Evolutionary conservation across 192 early-diverging fungal genomes (phyloP).

Genomic region (Coemansia sp.): DNA sequence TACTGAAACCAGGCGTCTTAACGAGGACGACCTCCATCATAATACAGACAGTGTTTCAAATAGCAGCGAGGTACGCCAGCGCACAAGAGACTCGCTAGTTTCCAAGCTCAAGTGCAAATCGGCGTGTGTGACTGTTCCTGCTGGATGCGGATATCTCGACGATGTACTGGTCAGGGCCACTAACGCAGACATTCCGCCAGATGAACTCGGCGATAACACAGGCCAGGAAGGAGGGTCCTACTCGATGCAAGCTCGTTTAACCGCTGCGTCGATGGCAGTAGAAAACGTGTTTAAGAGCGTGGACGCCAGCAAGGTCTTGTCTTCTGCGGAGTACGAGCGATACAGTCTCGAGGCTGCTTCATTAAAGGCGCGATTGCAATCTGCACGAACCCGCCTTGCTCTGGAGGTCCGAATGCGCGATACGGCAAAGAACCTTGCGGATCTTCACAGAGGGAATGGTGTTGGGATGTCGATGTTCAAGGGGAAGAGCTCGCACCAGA

Average conservation of each 20-base stretch:
- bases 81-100: not conserved
- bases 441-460: constrained; percentile 12
- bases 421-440: constrained; percentile 28
- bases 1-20: not conserved
- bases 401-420: constrained; percentile 32
- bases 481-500: constrained; percentile 25
- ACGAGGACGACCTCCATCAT: not conserved
- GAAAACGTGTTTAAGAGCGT: constrained; percentile 12
- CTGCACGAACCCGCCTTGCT: constrained; percentile 26
- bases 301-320: constrained; percentile 18
- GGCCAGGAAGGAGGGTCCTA: not conserved
- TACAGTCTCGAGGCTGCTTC: constrained; percentile 26
- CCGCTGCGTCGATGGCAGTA: constrained; percentile 16
- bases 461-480: constrained; percentile 35
- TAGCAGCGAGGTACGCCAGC: not conserved
- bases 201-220: not conserved
- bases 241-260: not conserved
- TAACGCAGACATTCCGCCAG: constrained; percentile 3
- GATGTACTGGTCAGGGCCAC: not conserved
- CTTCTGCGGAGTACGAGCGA: constrained; percentile 30
- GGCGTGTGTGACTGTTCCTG: not conserved
- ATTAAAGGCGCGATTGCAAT: constrained; percentile 25
- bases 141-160: constrained; percentile 4
- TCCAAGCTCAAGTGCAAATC: not conserved
- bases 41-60: not conserved